Evolutionary conservation across 805 yeast species (phyloP), one percentile per base, ranked within the genome.

Genomic region (Hermanozyma aechmeae): DNA sequence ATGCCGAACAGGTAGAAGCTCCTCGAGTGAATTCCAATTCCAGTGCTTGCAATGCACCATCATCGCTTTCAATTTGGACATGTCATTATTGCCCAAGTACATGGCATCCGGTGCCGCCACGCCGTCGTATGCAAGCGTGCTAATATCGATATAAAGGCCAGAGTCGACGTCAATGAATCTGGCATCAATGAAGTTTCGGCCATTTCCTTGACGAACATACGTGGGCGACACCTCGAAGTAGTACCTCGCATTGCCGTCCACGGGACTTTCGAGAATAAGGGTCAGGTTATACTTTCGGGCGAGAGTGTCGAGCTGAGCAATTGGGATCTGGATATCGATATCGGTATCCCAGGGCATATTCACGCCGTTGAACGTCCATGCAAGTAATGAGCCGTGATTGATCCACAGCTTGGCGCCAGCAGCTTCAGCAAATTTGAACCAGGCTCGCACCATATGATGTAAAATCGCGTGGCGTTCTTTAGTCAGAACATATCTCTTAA

Each of bases 11-110:
- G 65, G 65, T 8, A 55, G 40, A 16, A 58, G 35, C 31, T 58
- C 61, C n/a, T 48, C 50, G 11, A 55, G 38, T 11, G 55, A 39
- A 32, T 56, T 60, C 63, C 62, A 58, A 35, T 58, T 56, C 54
- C 57, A 58, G 35, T 58, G 45, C 29, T 58, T 58, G 42, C 65
- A 58, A 33, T 57, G 58, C 11, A 58, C 60, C 13, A 48, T 39
- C 31, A 47, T 45, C 11, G 48, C 26, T 14, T 13, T 21, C 8
- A 22, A 16, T 15, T 26, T 27, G 15, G 28, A 26, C 4, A 24
- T 27, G 8, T 34, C 31, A 13, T 26, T 13, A 11, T 30, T 14
- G 15, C 13, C 10, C 11, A 5, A 20, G 9, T n/a, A n/a, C n/a
- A n/a, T n/a, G n/a, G n/a, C n/a, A n/a, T n/a, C n/a, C n/a, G n/a